Evolutionary conservation across 2,329 filamentous ascomycete species (phyloP).

Genomic region (Fusarium brachygibbosum): DNA sequence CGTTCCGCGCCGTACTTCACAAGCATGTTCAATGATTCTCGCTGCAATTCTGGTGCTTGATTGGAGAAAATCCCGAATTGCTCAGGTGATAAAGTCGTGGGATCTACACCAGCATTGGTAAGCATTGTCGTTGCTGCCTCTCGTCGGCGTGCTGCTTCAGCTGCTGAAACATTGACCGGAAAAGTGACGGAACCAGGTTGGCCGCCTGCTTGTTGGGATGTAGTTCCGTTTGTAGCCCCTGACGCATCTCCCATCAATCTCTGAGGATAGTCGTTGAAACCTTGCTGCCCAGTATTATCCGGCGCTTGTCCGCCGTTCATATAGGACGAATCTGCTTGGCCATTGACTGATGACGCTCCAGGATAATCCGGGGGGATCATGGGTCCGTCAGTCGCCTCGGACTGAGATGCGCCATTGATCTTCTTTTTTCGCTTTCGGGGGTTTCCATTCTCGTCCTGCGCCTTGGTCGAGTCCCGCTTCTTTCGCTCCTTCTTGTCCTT

Average conservation of each 20-base stretch:
- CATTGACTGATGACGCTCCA: constrained; percentile 14
- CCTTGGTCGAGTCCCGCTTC: constrained; percentile 41
- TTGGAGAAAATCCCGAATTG: constrained; percentile 73
- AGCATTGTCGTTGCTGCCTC: constrained; percentile 65
- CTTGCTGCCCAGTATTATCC: constrained; percentile 10
- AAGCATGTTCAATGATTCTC: constrained; percentile 68
- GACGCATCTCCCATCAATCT: constrained; percentile 27
- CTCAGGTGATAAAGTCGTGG: constrained; percentile 64
- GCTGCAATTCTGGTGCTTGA: constrained; percentile 68
- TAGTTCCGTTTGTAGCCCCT: constrained; percentile 19
- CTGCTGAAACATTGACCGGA: constrained; percentile 56
- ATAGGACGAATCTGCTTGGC: constrained; percentile 18
- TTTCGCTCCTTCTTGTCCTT: constrained; percentile 48
- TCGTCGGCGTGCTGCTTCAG: constrained; percentile 64
- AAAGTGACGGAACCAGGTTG: constrained; percentile 39
- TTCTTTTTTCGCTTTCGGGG: constrained; percentile 51
- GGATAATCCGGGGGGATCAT: constrained; percentile 34
- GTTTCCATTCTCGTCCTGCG: constrained; percentile 46
- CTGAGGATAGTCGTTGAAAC: constrained; percentile 35
- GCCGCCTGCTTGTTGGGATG: constrained; percentile 15
- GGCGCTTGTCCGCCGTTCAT: constrained; percentile 18
- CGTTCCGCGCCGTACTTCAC: constrained; percentile 69
- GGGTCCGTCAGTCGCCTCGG: constrained; percentile 20
- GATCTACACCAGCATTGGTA: constrained; percentile 62
- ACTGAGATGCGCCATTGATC: constrained; percentile 41